phyloP scores from a whole-genome alignment of 352 stramenopile species.

The Globisporangium nunn region DNA sequence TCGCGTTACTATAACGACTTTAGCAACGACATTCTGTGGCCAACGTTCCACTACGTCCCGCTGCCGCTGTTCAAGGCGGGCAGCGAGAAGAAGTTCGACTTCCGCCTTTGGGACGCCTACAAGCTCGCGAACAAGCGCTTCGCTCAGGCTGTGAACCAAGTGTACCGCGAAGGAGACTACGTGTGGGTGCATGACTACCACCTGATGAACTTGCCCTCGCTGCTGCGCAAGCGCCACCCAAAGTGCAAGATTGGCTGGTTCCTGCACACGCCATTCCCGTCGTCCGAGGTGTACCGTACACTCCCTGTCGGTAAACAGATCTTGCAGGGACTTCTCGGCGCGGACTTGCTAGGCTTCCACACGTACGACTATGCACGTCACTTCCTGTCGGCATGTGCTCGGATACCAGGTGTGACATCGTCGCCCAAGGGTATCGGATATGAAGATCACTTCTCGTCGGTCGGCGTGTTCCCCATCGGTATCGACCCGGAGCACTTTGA shows the following conservation, averaged over 20 bases:
- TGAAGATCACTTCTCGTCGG: conserved; percentile 82
- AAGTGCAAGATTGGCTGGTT: conserved; percentile 84
- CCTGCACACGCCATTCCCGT: conserved; percentile 85
- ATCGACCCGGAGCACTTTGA: conserved; percentile 83
- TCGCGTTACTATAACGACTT: conserved; percentile 90
- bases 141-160: conserved; percentile 73
- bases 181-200: conserved; percentile 90
- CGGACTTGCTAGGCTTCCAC: conserved; percentile 83
- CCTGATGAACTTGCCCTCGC: conserved; percentile 80
- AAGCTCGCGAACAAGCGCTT: conserved; percentile 84
- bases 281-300: conserved; percentile 80
- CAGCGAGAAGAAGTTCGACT: conserved; percentile 90
- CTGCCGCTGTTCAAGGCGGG: conserved; percentile 83
- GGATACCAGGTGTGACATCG: conserved; percentile 55
- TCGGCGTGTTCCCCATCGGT: conserved; percentile 84
- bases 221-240: conserved; percentile 72
- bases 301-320: conserved; percentile 72
- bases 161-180: conserved; percentile 84
- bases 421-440: conserved; percentile 59
- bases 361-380: conserved; percentile 87
- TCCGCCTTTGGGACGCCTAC: conserved; percentile 81
- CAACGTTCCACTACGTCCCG: conserved; percentile 89
- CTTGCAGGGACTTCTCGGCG: conserved; percentile 67
- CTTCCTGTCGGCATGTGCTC: conserved; percentile 78
- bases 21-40: conserved; percentile 89